Base-by-base conservation (phyloP, 768 basidiomycete genomes). In the Termitomyces sp. region DNA sequence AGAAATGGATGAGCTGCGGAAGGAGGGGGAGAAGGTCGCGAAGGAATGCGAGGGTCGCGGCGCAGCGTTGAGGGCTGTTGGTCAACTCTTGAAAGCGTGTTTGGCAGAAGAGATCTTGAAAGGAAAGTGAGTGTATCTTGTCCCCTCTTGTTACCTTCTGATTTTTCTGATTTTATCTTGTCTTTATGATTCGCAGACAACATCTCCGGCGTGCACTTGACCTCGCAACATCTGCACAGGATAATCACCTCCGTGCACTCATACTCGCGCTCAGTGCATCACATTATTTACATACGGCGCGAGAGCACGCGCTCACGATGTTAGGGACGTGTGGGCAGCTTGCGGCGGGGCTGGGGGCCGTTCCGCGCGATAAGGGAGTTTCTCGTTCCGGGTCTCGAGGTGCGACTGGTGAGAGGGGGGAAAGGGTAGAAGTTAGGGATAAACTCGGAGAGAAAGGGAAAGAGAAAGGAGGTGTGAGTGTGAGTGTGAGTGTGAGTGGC, bases 161-260 rank as follows among this genome's bases (percentile, higher is more conserved):
- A n/a, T 2, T 17, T 25, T 47, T 17, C 15, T 50, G 29, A 58
- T n/a, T 2, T 43, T 5, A 40, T n/a, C 7, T 46, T 4, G 2
- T 38, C 15, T 34, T 5, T 20, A 11, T 37, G n/a, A 1, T 56
- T 9, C 15, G 12, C 68, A 89, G 87, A 65, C 76, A 81, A 57
- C 80, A 86, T 55, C 75, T 83, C n/a, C 86, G 86, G 58, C 71
- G 73, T 0, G 86, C 89, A 0, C 78, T 93, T 2, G 77, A 80
- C 12, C 74, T 87, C 14, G 82, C 85, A 0, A 85, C 82, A 1
- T 66, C 70, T 1, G 79, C 87, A 3, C 84, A 81, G 20, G 91
- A 92, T 62, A 92, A 91, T 63, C 83, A 92, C 68, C 73, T 91
- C 20, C 86, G 89, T 9, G 88, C 88, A 12, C 74, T 91, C 1